phyloP scores from a whole-genome alignment of 441 rosid species.

The Jatropha multifida region DNA sequence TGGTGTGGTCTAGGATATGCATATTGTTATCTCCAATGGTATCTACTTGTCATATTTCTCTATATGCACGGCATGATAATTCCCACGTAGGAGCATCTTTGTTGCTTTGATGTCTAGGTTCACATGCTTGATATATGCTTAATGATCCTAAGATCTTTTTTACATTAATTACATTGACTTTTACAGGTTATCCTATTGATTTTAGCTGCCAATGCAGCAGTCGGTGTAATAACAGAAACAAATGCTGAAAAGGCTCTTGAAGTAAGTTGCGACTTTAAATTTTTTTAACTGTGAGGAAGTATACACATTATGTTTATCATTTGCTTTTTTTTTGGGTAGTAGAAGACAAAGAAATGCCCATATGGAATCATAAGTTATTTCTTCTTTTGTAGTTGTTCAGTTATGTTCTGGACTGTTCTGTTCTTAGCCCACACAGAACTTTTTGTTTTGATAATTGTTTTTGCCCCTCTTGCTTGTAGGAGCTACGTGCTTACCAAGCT shows the following conservation, averaged over 20 bases:
- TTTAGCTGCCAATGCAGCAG: constrained; percentile 99
- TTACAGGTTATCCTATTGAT: constrained; percentile 87
- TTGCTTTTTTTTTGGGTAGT: not conserved
- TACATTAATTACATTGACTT: constrained; percentile 16
- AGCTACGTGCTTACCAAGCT: constrained; percentile 98
- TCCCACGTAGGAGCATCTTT: not conserved
- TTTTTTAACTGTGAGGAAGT: not conserved
- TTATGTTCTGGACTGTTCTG: not conserved
- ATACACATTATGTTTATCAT: not conserved
- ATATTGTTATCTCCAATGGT: not conserved
- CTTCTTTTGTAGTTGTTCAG: constrained; percentile 2
- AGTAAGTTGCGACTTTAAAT: constrained; percentile 38
- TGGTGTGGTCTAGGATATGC: constrained; percentile 2
- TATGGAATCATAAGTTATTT: not conserved
- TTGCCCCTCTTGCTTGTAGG: constrained; percentile 48
- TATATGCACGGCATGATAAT: constrained; percentile 4
- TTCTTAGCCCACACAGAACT: not conserved
- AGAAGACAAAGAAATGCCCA: not conserved
- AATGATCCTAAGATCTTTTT: constrained; percentile 1
- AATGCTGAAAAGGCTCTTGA: constrained; percentile 99
- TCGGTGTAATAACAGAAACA: constrained; percentile 97
- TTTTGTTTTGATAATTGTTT: constrained; percentile 16
- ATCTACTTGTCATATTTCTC: not conserved
- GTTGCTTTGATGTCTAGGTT: constrained; percentile 8
- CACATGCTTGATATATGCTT: constrained; percentile 19